Evolutionary conservation across 768 basidiomycete genomes (phyloP).

Genomic region (Lactifluus piperatus): DNA sequence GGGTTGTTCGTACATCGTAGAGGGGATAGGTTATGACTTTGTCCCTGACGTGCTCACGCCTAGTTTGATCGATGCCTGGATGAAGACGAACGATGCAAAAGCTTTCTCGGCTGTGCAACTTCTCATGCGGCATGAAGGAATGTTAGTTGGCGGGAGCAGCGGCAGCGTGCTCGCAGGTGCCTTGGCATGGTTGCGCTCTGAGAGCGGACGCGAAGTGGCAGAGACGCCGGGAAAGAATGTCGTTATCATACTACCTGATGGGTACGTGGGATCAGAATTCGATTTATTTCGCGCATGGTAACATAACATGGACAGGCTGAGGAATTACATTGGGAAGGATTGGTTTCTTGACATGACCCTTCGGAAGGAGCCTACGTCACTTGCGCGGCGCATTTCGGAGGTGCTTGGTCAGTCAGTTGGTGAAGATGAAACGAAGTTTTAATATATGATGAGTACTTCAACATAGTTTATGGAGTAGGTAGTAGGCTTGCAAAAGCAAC

Average conservation of each 20-base stretch:
- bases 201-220: conserved; percentile 54
- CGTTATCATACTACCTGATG: conserved; percentile 83
- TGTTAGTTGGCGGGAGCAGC: conserved; percentile 90
- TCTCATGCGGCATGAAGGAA: conserved; percentile 77
- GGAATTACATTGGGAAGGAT: conserved; percentile 91
- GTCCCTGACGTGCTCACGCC: conserved; percentile 74
- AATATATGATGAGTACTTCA: too few species aligned
- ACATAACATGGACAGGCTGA: conserved; percentile 43
- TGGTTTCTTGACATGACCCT: conserved; percentile 79
- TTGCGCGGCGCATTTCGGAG: conserved; percentile 41
- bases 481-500: too few species aligned
- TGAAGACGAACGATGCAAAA: conserved; percentile 78
- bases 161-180: conserved; percentile 80
- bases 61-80: conserved; percentile 61
- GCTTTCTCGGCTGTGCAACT: conserved; percentile 66
- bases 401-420: conserved; percentile 25
- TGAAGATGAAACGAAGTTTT: neutral
- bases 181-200: conserved; percentile 65
- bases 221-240: conserved; percentile 73
- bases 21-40: conserved; percentile 98
- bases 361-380: conserved; percentile 42
- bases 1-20: conserved; percentile 62
- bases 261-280: conserved; percentile 40
- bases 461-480: too few species aligned
- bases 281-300: neutral